phyloP scores from a whole-genome alignment of 179 eudicot species.

The Silene noctiflora region DNA sequence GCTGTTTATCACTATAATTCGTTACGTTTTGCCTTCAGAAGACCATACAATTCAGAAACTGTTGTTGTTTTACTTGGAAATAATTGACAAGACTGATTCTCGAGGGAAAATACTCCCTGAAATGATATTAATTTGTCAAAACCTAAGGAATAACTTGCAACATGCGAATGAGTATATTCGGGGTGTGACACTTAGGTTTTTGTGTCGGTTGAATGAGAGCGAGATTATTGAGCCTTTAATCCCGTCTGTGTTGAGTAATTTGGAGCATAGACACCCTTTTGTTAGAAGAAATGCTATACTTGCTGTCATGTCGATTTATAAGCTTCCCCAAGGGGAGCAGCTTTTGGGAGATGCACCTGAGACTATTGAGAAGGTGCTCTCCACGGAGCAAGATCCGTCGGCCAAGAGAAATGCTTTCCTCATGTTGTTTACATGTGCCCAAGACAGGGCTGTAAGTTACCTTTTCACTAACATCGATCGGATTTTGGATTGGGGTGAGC shows the following conservation, averaged over 20 bases:
- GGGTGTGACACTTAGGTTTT: slow-evolving; percentile 69
- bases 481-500: slow-evolving; percentile 69
- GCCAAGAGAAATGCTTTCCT: slow-evolving; percentile 83
- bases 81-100: slow-evolving; percentile 69
- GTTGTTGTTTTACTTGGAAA: slow-evolving; percentile 36
- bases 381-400: slow-evolving; percentile 62
- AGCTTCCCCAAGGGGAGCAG: slow-evolving; percentile 75
- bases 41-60: slow-evolving; percentile 27
- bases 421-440: slow-evolving; percentile 62
- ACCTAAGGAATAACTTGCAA: slow-evolving; percentile 60
- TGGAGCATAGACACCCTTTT: slow-evolving; percentile 66
- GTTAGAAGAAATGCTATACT: slow-evolving; percentile 75
- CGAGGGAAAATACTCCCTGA: slow-evolving; percentile 55
- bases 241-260: slow-evolving; percentile 55
- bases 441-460: slow-evolving; percentile 65
- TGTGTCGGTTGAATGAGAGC: slow-evolving; percentile 61
- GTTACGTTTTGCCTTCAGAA: slow-evolving; percentile 67
- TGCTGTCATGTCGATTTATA: slow-evolving; percentile 65
- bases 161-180: slow-evolving; percentile 73
- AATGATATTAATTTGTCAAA: slow-evolving; percentile 76
- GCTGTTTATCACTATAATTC: slow-evolving; percentile 62
- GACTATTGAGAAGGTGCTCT: slow-evolving; percentile 61
- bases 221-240: slow-evolving; percentile 73
- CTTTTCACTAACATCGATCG: slow-evolving; percentile 55
- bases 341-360: slow-evolving; percentile 65